Evolutionary conservation across 768 basidiomycete species (phyloP).

Genomic region (Leccinum uliginosum): DNA sequence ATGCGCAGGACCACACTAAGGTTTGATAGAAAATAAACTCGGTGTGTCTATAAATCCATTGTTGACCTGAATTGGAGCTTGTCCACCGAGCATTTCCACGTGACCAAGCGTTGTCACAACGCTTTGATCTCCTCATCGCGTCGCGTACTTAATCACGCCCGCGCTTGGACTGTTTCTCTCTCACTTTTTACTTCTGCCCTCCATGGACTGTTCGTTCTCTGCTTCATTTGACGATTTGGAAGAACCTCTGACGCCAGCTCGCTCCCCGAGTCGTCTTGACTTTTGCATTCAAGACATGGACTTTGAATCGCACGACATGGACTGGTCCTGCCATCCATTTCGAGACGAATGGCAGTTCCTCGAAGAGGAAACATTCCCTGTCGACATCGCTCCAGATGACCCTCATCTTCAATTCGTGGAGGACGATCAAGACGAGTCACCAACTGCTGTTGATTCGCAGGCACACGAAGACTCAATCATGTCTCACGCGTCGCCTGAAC

Average conservation of each 20-base stretch:
- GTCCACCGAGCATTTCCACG: constrained; percentile 18
- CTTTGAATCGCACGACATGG: constrained; percentile 4
- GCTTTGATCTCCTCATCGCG: constrained; percentile 15
- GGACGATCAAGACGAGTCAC: background rate
- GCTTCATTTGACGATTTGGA: constrained; percentile 9
- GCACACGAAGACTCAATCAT: constrained; percentile 11
- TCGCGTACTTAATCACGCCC: constrained; percentile 9
- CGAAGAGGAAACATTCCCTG: constrained; percentile 8
- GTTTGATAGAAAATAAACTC: constrained; percentile 18
- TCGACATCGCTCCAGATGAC: background rate
- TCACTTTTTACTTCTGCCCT: background rate
- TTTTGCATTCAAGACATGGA: constrained; percentile 25
- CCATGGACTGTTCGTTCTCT: constrained; percentile 13
- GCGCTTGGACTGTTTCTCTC: background rate
- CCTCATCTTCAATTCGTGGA: background rate
- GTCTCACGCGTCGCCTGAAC: constrained; percentile 7
- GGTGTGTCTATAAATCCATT: constrained; percentile 25
- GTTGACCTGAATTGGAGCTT: constrained; percentile 4
- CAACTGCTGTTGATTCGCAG: constrained; percentile 11
- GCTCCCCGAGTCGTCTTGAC: constrained; percentile 47
- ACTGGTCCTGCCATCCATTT: constrained; percentile 11
- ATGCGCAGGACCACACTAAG: constrained; percentile 32
- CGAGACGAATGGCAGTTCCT: background rate
- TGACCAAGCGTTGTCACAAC: constrained; percentile 18
- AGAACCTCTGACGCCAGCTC: constrained; percentile 29